These are phyloP conservation scores for Chlamydomonas schloesseri DNA, from an alignment of 139 green algal genomes.

Conservation along the genomic window DNA sequence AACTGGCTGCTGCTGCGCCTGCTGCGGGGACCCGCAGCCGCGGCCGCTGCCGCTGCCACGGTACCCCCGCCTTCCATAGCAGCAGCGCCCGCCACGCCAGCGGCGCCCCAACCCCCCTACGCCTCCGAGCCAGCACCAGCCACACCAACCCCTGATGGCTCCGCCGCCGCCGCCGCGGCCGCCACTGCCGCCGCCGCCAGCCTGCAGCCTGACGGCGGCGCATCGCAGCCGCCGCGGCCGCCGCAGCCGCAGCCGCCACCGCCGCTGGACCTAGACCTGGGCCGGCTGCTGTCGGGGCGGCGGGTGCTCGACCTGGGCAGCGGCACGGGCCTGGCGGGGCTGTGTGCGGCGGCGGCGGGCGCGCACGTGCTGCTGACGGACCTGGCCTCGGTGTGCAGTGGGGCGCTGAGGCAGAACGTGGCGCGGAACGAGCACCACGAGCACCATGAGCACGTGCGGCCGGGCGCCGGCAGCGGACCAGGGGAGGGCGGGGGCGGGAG, in stretches of 20 bases:
- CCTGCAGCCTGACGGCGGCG: not conserved
- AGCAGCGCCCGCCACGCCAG: not conserved
- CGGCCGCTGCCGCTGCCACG: not conserved
- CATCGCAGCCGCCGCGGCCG: too few relatives aligned
- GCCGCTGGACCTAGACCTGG: not conserved
- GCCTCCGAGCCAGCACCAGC: too few relatives aligned
- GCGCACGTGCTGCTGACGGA: conserved; percentile 67
- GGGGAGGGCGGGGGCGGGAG: not conserved
- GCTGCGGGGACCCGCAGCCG: not conserved
- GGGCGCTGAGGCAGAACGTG: conserved; percentile 28
- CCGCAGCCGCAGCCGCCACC: not conserved
- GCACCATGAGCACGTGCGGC: too few relatives aligned
- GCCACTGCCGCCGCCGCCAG: too few relatives aligned
- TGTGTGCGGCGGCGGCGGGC: conserved; percentile 62
- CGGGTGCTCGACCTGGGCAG: conserved; percentile 66
- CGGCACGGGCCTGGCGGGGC: conserved; percentile 66
- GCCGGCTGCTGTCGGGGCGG: conserved; percentile 38
- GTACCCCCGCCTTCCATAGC: not conserved
- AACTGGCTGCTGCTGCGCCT: conserved; percentile 45
- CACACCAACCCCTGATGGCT: too few relatives aligned
- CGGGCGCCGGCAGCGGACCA: not conserved
- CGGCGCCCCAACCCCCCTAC: too few relatives aligned
- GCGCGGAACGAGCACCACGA: conserved; percentile 26
- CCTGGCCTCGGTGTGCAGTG: conserved; percentile 46
- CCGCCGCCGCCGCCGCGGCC: too few relatives aligned